Conservation (phyloP, 495 filamentous ascomycete genomes). For the Aspergillus haitiensis region DNA sequence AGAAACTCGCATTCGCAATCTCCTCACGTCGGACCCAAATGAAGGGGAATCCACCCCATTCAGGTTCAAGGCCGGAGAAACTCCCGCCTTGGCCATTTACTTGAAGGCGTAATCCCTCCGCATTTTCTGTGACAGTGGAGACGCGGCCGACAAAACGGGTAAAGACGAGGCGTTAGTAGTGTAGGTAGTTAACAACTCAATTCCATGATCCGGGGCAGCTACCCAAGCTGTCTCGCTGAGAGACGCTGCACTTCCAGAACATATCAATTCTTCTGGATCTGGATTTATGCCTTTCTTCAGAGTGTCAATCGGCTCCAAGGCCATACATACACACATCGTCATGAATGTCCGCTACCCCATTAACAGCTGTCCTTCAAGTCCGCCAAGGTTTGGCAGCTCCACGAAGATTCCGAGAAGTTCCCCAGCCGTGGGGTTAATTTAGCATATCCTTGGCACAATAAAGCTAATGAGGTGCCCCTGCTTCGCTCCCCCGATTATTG, state of each 20-base stretch:
- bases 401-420: neutral
- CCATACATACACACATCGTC: too few species aligned
- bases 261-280: neutral
- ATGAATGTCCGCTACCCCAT: too few species aligned
- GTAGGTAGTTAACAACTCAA: neutral
- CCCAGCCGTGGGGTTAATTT: neutral
- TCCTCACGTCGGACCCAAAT: neutral
- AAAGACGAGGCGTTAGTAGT: neutral
- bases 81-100: constrained; percentile 16
- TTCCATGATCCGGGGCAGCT: too few species aligned
- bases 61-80: constrained; percentile 4
- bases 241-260: too few species aligned
- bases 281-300: neutral
- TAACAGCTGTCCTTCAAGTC: neutral
- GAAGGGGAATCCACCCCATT: neutral
- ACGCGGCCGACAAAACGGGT: neutral
- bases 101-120: constrained; percentile 11
- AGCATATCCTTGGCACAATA: neutral
- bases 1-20: neutral
- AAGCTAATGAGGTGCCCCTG: neutral
- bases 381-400: neutral
- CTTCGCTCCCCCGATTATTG: neutral
- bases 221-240: too few species aligned
- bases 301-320: too few species aligned
- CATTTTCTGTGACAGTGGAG: neutral